Conservation (phyloP, 2,329 filamentous ascomycete species). For the Aspergillus piperis region DNA sequence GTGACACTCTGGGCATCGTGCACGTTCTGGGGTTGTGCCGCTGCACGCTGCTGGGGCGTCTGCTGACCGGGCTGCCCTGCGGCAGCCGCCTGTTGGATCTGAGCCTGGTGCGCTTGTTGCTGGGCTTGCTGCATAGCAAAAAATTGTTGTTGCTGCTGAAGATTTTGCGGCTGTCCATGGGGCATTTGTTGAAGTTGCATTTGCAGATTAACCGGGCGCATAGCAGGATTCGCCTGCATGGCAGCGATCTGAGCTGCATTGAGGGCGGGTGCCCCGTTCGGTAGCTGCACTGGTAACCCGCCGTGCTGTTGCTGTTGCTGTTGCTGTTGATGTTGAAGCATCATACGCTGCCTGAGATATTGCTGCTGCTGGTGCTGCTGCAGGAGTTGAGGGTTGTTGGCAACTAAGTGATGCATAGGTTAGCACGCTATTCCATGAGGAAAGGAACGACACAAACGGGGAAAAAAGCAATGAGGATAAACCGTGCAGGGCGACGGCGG, state of each 20-base stretch:
- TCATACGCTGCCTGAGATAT: slow-evolving; percentile 35
- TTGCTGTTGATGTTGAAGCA: slow-evolving; percentile 34
- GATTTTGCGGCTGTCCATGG: slow-evolving; percentile 42
- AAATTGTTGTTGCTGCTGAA: slow-evolving; percentile 47
- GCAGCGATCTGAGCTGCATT: slow-evolving; percentile 47
- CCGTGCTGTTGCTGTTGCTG: slow-evolving; percentile 39
- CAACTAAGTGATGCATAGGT: slow-evolving; percentile 28
- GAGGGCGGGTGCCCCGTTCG: slow-evolving; percentile 44
- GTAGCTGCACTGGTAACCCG: slow-evolving; percentile 42
- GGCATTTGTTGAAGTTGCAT: slow-evolving; percentile 47
- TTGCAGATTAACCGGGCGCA: slow-evolving; percentile 42
- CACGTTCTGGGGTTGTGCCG: slow-evolving; percentile 45
- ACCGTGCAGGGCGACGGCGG: not conserved
- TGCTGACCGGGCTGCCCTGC: slow-evolving; percentile 40
- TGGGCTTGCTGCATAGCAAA: slow-evolving; percentile 39
- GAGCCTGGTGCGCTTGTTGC: slow-evolving; percentile 36
- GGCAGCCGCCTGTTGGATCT: slow-evolving; percentile 28
- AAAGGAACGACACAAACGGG: not conserved
- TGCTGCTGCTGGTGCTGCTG: slow-evolving; percentile 44
- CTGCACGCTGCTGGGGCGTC: slow-evolving; percentile 45
- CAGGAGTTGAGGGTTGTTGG: slow-evolving; percentile 48
- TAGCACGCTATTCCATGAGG: not conserved
- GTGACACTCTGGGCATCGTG: slow-evolving; percentile 45
- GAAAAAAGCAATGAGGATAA: not conserved
- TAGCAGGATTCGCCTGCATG: slow-evolving; percentile 44